Base-by-base conservation (phyloP, 208 protist species). In the Tritrichomonas foetus region DNA sequence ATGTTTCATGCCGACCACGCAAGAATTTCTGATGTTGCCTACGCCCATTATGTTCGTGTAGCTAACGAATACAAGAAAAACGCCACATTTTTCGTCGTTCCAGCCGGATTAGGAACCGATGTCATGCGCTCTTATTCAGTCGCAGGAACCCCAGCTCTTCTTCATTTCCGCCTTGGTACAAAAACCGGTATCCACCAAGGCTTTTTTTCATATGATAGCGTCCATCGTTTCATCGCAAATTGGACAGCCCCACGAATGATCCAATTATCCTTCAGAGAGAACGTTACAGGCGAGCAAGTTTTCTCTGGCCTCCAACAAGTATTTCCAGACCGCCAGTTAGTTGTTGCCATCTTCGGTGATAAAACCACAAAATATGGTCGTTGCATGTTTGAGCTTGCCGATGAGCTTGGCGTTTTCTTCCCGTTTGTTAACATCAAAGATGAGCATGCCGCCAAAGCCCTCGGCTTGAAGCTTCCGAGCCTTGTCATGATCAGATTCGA, bases 1-100 rank as follows among this genome's bases (percentile, higher is more conserved):
- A 20, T 89, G 8, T 89, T 89, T 36, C 78, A 89, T 49, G 47
- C 41, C 8, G 78, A 89, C 44, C 78, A 89, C 16, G 27, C 20
- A 33, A 53, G 47, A 16, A 3, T 57, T 16, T 89, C 78, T 20
- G 78, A 89, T 57, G 16, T 36, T 33, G 78, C 78, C 3, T 89
- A 89, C 44, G 0, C 39, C 0, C 8, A 57, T 44, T 89, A 89
- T 57, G 13, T 49, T 1, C 8, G 16, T 2, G 47, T 89, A 39
- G 78, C 78, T 20, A 89, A 50, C 27, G 47, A 57, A 30, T 50
- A 57, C 22, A 89, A 89, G 25, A 89, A 36, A n/a, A 36, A 53
- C 11, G 25, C 78, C 25, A 89, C 33, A 50, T 89, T 89, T 49
- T 89, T 53, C 39, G 78, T 89, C 39, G 78, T 89, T 39, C 78